phyloP scores from a whole-genome alignment of 306 rosid genomes.

The Oemleria cerasiformis region DNA sequence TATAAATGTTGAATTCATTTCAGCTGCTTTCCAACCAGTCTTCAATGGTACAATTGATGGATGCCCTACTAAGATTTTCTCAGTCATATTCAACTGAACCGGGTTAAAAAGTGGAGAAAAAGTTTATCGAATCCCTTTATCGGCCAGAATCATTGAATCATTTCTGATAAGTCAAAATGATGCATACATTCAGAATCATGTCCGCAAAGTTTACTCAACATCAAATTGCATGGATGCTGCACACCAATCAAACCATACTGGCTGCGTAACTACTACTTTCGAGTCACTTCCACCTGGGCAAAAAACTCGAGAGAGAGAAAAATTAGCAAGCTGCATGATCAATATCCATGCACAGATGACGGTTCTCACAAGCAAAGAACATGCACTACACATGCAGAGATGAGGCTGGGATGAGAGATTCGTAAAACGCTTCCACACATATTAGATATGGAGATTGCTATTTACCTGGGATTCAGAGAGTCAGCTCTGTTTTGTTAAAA shows the following conservation, averaged over 20 bases:
- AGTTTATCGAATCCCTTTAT: not conserved
- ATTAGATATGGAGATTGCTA: not conserved
- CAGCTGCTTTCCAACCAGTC: not conserved
- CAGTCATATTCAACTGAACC: not conserved
- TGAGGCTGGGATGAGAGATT: too few relatives aligned
- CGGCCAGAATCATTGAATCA: not conserved
- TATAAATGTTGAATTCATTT: not conserved
- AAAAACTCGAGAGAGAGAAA: not conserved
- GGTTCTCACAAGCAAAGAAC: not conserved
- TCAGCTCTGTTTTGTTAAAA: conserved; percentile 50
- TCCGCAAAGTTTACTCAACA: not conserved
- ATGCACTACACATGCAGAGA: too few relatives aligned
- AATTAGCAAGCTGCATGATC: not conserved
- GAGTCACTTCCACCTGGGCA: not conserved
- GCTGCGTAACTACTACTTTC: not conserved
- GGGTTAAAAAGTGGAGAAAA: not conserved
- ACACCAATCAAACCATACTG: not conserved
- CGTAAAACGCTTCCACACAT: not conserved
- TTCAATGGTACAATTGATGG: conserved; percentile 5
- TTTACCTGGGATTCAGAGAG: conserved; percentile 6
- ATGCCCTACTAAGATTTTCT: not conserved
- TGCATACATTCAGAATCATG: not conserved
- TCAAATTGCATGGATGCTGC: not conserved
- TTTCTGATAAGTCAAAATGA: not conserved
- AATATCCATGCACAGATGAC: too few relatives aligned